Conservation (phyloP, 1,284 basidiomycete genomes). For the Chondrostereum purpureum region DNA sequence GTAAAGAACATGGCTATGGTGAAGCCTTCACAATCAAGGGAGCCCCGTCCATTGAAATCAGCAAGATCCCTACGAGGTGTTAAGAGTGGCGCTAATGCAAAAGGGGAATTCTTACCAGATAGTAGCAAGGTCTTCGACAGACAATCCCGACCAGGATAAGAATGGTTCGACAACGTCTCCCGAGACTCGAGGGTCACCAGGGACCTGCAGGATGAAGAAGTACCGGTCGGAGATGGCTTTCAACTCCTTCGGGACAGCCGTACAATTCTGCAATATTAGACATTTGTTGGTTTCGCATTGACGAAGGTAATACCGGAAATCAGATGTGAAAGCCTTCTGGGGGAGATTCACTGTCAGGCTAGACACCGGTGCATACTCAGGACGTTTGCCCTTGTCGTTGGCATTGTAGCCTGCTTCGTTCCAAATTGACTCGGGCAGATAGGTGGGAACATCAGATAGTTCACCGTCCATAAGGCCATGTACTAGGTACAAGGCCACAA, state of each 20-base stretch:
- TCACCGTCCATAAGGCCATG: constrained; percentile 9
- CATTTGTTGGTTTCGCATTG: neutral
- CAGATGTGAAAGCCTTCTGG: constrained; percentile 1
- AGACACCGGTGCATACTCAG: neutral
- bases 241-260: neutral
- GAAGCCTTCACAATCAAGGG: constrained; percentile 10
- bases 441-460: constrained; percentile 7
- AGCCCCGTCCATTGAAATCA: constrained; percentile 9
- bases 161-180: constrained; percentile 62
- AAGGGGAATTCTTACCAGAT: constrained; percentile 13
- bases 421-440: neutral
- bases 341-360: neutral
- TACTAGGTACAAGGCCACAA: constrained; percentile 9
- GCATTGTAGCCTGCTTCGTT: neutral
- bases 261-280: neutral
- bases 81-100: neutral
- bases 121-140: constrained; percentile 26
- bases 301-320: constrained; percentile 5
- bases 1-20: constrained; percentile 12
- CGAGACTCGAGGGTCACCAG: constrained; percentile 30
- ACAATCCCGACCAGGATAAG: constrained; percentile 54
- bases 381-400: neutral
- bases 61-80: constrained; percentile 10
- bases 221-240: constrained; percentile 11
- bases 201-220: constrained; percentile 50